Evolutionary conservation across 2,329 filamentous ascomycete genomes (phyloP).

Genomic region (Aspergillus sp.): DNA sequence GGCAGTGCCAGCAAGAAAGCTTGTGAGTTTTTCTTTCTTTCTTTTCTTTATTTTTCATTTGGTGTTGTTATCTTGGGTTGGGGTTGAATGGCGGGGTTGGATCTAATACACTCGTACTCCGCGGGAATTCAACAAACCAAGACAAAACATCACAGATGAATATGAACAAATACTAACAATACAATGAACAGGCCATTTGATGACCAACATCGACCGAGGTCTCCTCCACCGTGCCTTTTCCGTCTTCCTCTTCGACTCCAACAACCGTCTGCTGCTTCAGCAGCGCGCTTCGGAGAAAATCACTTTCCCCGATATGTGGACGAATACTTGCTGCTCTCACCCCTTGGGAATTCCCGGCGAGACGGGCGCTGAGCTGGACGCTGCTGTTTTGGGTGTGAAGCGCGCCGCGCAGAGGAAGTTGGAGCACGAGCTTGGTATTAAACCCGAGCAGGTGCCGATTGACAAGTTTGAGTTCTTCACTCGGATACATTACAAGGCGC

Average conservation of each 20-base stretch:
- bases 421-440: constrained; percentile 91
- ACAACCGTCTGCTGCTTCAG: constrained; percentile 89
- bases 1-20: constrained; percentile 97
- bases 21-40: constrained; percentile 55
- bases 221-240: constrained; percentile 96
- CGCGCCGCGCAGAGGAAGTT: constrained; percentile 89
- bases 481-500: constrained; percentile 95
- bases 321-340: constrained; percentile 98
- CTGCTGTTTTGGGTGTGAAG: constrained; percentile 81
- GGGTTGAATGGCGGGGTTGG: background rate
- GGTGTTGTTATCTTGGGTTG: background rate
- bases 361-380: constrained; percentile 75
- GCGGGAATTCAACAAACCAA: background rate
- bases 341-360: constrained; percentile 87
- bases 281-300: constrained; percentile 96
- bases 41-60: background rate
- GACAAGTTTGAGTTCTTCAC: constrained; percentile 93
- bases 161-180: constrained; percentile 7
- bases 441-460: constrained; percentile 78
- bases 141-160: background rate
- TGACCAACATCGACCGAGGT: constrained; percentile 97
- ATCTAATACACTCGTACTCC: background rate
- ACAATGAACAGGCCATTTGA: constrained; percentile 72
- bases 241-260: constrained; percentile 92
- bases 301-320: constrained; percentile 99